Base-by-base conservation (phyloP, 2,329 filamentous ascomycete species). In the Aureobasidium namibiae region DNA sequence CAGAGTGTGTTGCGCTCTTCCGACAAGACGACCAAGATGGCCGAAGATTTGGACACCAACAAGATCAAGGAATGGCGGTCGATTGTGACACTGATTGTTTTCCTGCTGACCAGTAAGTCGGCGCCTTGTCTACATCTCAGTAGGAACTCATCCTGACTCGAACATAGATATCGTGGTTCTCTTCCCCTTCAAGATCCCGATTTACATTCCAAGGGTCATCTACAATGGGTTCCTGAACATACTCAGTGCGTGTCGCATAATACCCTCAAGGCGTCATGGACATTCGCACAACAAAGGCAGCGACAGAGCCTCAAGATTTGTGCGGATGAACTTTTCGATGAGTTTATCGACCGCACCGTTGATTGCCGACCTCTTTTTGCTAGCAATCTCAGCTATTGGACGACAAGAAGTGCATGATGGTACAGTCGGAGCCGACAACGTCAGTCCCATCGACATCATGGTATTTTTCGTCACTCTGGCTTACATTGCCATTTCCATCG, bases 401-500 rank as follows among this genome's bases (percentile, higher is more conserved):
- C 74, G 79, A 23, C 64, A 79, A 59, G 87, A 90, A 71, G 85
- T 90, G 0, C 75, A 80, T n/a, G 86, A 82, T 65, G 87, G 87
- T 1, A 89, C 83, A 0, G 70, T 87, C 8, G 86, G 86, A 0
- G 76, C 84, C 1, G 74, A 87, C 65, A 76, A 84, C 66, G 90
- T 90, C 64, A 76, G 77, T 2, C 87, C 87, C 0, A 79, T 88
- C 64, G 86, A 90, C 61, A 89, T 89, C 62, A 88, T 90, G 84
- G 73, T 78, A 16, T 90, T 90, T 72, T 90, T 90, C 73, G 75
- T 90, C 44, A 87, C 85, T 0, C 69, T 89, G 44, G 87, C 87
- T 2, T 90, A 90, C 65, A 89, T 90, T 61, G 87, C 87, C 48
- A 88, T 90, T 46, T 89, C 86, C 0, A 88, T 90, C 61, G 87